Base-by-base conservation (phyloP, 352 stramenopile species). In the Peronospora belbahrii region DNA sequence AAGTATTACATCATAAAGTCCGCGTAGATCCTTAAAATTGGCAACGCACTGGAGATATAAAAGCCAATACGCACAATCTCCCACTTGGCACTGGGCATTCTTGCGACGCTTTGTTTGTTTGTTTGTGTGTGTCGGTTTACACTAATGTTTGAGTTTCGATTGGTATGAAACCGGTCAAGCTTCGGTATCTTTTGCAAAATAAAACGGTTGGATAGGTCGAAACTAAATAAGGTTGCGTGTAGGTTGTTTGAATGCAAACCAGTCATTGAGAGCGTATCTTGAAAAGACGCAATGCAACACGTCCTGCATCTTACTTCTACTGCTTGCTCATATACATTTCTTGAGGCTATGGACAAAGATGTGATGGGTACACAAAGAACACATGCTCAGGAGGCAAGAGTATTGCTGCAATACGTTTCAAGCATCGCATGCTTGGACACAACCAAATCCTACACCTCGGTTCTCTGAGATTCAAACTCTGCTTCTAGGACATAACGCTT, bases 381-480 rank as follows among this genome's bases (percentile, higher is more conserved):
- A 5, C n/a, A n/a, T n/a, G n/a, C n/a, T 39, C 78, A 7, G 52
- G 58, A 11, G 49, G 54, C 39, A 55, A 72, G 9, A 68, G 82
- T 23, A 44, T 78, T 30, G 59, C 59, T 22, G 54, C 70, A 2
- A 71, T 88, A 65, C 62, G 62, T 23, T 65, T 70, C 38, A 86
- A 86, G 48, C 68, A 73, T 23, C 75, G 70, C 4, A 59, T 87
- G 62, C 53, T 87, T 40, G 59, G 66, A 46, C 70, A 65, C 52
- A 84, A 78, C 38, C 67, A 88, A 52, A 88, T 87, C 48, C 46
- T 90, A 42, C 79, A 74, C 47, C 88, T 88, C 47, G 64, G n/a
- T 46, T 61, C 17, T 45, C 28, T 2, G 60, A 64, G 20, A 52
- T 76, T n/a, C 35, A 37, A 13, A 36, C 69, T 15, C 14, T 78